Evolutionary conservation across 139 green algal genomes (phyloP), one percentile per base, ranked within the genome.

Genomic region (Closterium sp.): DNA sequence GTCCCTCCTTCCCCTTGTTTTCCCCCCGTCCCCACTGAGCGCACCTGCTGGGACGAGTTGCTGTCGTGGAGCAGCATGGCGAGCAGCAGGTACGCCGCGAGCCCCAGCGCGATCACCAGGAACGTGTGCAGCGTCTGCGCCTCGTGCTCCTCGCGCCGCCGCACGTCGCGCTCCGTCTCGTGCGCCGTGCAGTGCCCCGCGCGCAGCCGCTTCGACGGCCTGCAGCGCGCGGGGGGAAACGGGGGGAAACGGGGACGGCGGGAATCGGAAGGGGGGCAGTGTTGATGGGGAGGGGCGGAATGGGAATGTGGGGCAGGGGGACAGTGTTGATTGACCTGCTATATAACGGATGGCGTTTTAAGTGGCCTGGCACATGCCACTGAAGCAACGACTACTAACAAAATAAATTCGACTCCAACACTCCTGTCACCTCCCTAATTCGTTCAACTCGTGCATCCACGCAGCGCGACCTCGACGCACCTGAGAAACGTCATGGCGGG

Each of bases 401-500:
- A 70, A 70, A 70, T 4, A 22, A 4, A 70, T 13, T 19, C 45
- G 45, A 13, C 45, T 70, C 45, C 45, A 70, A 70, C 45, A 19
- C 45, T 4, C 45, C 11, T 19, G 45, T 70, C 10, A 70, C 9
- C 62, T 79, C 17, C 19, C 19, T 22, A 79, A 79, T 79, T 24
- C 62, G 11, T 9, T 50, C 5, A 50, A 50, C 7, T 50, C 38
- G 38, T 79, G 11, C 17, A 79, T 79, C 62, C 62, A 24, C 62
- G 62, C 27, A 13, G 62, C 62, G 62, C 62, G 17, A 24, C 11
- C 17, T 13, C 62, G 4, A 27, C 62, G 2, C 1, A 89, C 88
- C 89, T 70, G 70, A 92, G 32, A 70, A 92, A 89, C 62, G 31
- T 31, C 89, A 89, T 89, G 89, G 85, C 85, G 31, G n/a, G n/a